These are phyloP conservation scores for Russula olivacea DNA, from an alignment of 768 basidiomycete genomes.

Conservation along the genomic window DNA sequence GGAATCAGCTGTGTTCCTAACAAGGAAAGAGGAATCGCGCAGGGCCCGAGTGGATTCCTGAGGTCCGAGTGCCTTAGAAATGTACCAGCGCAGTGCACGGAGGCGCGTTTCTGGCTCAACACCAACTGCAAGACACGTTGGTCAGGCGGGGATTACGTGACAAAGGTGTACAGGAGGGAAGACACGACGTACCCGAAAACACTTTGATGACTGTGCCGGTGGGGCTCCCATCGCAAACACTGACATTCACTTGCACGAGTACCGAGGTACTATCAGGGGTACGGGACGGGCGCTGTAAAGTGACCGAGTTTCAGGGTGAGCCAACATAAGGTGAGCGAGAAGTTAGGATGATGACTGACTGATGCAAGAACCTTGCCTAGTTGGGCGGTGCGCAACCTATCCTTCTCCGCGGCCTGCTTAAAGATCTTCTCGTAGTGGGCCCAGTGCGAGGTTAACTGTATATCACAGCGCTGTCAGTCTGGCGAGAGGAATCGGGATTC, in stretches of 20 bases:
- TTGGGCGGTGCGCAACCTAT: constrained; percentile 13
- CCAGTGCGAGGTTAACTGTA: constrained; percentile 15
- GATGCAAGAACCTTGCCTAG: constrained; percentile 13
- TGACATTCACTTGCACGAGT: constrained; percentile 16
- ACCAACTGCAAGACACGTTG: constrained; percentile 1
- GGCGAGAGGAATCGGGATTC: background rate
- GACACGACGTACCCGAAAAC: constrained; percentile 8
- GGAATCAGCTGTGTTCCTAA: background rate
- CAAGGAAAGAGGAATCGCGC: constrained; percentile 15
- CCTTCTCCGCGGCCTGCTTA: constrained; percentile 18
- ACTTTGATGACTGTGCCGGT: constrained; percentile 3
- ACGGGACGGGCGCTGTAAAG: constrained; percentile 9
- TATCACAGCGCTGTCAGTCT: background rate
- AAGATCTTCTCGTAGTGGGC: constrained; percentile 18
- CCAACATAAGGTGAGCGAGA: background rate
- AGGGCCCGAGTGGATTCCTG: constrained; percentile 14
- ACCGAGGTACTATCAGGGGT: background rate
- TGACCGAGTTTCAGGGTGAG: background rate
- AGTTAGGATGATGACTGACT: background rate
- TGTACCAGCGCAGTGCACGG: constrained; percentile 21
- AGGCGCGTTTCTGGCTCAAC: constrained; percentile 18
- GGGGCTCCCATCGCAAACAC: constrained; percentile 6
- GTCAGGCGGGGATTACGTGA: background rate
- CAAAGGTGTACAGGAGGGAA: background rate
- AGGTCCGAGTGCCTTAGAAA: constrained; percentile 15